Evolutionary conservation across 805 yeast genomes (phyloP).

Genomic region (Candida ortonii): DNA sequence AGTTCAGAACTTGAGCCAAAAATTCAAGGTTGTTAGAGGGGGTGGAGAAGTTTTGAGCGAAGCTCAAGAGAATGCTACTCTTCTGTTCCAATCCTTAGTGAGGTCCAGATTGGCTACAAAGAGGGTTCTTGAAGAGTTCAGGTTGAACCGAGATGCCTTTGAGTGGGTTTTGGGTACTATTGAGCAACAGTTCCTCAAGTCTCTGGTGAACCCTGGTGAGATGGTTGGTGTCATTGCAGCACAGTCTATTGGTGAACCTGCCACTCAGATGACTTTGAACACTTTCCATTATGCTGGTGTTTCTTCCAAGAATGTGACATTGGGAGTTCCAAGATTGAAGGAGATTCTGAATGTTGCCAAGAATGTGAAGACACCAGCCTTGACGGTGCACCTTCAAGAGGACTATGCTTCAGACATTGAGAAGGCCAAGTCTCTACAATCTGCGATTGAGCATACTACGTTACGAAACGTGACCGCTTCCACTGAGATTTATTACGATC

Average conservation of each 20-base stretch:
- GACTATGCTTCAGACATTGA: slow-evolving; percentile 86
- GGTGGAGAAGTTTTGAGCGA: slow-evolving; percentile 66
- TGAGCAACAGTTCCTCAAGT: slow-evolving; percentile 87
- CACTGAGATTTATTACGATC: slow-evolving; percentile 95
- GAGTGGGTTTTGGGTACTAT: slow-evolving; percentile 96
- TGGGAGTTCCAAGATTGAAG: slow-evolving; percentile 97
- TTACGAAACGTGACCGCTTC: slow-evolving; percentile 94
- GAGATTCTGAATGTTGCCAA: slow-evolving; percentile 98
- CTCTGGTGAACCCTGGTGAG: slow-evolving; percentile 94
- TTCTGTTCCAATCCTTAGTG: slow-evolving; percentile 83
- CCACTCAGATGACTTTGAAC: slow-evolving; percentile 95
- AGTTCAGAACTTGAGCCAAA: slow-evolving; percentile 65
- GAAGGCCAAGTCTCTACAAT: slow-evolving; percentile 89
- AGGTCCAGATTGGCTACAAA: slow-evolving; percentile 90
- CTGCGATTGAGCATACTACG: slow-evolving; percentile 96
- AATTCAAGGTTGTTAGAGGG: slow-evolving; percentile 79
- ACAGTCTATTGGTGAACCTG: slow-evolving; percentile 97
- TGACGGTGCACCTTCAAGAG: slow-evolving; percentile 85
- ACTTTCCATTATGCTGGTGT: slow-evolving; percentile 99
- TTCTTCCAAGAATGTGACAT: slow-evolving; percentile 90
- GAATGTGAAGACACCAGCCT: slow-evolving; percentile 98
- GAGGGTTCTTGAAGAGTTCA: slow-evolving; percentile 88
- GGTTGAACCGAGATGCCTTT: slow-evolving; percentile 79
- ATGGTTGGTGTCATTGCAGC: slow-evolving; percentile 99
- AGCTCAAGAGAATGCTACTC: slow-evolving; percentile 90